These are phyloP conservation scores for Chaetomium sp. DNA, from an alignment of 2,329 filamentous ascomycete genomes.

Conservation along the genomic window DNA sequence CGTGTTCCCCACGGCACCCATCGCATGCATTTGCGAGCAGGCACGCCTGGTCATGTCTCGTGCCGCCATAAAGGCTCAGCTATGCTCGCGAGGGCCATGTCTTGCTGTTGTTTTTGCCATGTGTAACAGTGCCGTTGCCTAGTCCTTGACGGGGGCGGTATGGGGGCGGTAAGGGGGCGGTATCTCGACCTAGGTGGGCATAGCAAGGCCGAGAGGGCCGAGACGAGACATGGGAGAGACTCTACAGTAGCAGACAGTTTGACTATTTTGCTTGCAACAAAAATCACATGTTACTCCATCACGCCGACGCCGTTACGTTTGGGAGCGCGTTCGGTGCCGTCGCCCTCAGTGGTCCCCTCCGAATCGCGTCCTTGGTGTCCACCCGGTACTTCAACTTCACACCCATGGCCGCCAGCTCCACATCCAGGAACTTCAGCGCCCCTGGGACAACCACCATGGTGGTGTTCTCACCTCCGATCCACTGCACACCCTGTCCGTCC, in stretches of 20 bases:
- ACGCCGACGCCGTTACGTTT: conserved; percentile 22
- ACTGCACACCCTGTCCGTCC: conserved; percentile 81
- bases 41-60: not conserved
- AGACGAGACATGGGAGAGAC: conserved; percentile 12
- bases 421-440: conserved; percentile 89
- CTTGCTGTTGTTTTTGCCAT: conserved; percentile 13
- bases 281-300: conserved; percentile 13
- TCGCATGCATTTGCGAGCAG: not conserved
- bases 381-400: conserved; percentile 84
- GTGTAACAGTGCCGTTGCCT: conserved; percentile 1
- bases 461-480: conserved; percentile 86
- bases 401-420: conserved; percentile 95
- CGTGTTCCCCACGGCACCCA: conserved; percentile 18
- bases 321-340: conserved; percentile 28
- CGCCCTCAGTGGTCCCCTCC: conserved; percentile 51
- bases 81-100: not conserved
- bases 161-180: not conserved
- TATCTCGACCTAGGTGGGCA: not conserved
- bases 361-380: conserved; percentile 65
- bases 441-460: conserved; percentile 91
- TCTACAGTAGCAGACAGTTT: not conserved
- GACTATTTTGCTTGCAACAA: conserved; percentile 14
- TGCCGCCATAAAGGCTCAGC: not conserved
- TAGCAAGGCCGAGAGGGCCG: not conserved
- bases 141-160: not conserved